These are phyloP conservation scores for Auxenochlorella pyrenoidosa DNA, from an alignment of 139 green algal genomes.

Conservation along the genomic window DNA sequence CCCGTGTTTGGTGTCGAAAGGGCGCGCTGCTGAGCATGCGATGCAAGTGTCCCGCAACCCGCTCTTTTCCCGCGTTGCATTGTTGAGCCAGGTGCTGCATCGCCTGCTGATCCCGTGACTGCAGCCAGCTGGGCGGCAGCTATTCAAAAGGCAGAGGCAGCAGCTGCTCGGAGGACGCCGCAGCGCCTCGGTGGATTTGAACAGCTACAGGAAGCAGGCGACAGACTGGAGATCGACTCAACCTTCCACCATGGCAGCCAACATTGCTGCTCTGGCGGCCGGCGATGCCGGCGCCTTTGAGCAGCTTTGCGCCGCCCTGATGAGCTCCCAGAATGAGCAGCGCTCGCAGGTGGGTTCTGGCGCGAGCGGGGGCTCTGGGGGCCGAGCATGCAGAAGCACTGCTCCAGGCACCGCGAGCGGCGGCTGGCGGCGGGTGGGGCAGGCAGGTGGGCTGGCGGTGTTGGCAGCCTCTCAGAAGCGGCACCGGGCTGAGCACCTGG, in stretches of 20 bases:
- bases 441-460: not conserved
- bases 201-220: too few species aligned
- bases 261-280: slow-evolving; percentile 33
- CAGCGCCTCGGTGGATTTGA: too few species aligned
- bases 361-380: not conserved
- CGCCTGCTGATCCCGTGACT: too few species aligned
- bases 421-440: not conserved
- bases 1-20: too few species aligned
- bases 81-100: too few species aligned
- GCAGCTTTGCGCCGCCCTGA: slow-evolving; percentile 79
- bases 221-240: too few species aligned
- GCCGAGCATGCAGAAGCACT: not conserved
- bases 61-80: too few species aligned
- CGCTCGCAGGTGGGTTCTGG: slow-evolving; percentile 10
- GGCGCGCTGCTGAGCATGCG: too few species aligned
- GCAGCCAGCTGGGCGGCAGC: too few species aligned
- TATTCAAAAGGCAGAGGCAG: too few species aligned
- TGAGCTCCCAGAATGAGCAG: slow-evolving; percentile 83
- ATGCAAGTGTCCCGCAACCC: too few species aligned
- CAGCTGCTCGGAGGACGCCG: too few species aligned
- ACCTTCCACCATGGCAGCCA: slow-evolving; percentile 10
- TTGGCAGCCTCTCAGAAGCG: not conserved
- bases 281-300: slow-evolving; percentile 69
- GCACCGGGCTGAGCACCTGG: not conserved
- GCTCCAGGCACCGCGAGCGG: not conserved